These are phyloP conservation scores for Bryoglossum gracile DNA, from an alignment of 495 filamentous ascomycete species.

Conservation along the genomic window DNA sequence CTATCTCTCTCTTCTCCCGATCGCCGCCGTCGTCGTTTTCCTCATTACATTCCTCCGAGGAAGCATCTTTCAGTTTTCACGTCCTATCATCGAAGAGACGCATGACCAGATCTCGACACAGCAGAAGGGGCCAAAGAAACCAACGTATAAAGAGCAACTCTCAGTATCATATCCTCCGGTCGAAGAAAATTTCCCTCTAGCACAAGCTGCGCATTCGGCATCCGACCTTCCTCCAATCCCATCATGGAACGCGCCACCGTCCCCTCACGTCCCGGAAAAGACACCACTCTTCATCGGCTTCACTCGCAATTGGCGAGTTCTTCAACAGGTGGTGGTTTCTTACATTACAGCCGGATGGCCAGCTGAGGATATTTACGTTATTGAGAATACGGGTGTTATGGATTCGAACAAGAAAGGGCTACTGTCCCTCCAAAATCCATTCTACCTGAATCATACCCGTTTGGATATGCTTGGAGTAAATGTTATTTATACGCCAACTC, in stretches of 20 bases:
- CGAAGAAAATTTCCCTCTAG: constrained; percentile 24
- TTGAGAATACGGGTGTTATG: constrained; percentile 59
- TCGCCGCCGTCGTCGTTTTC: no score
- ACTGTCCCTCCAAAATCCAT: constrained; percentile 52
- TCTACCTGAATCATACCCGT: constrained; percentile 50
- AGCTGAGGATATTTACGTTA: constrained; percentile 48
- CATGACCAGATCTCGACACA: no score
- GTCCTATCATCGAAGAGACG: no score
- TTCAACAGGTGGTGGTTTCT: constrained; percentile 50
- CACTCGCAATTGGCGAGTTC: constrained; percentile 50
- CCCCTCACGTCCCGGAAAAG: constrained; percentile 29
- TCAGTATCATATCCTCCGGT: no score
- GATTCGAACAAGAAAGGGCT: constrained; percentile 43
- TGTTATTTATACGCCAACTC: constrained; percentile 48
- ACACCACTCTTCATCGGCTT: constrained; percentile 56
- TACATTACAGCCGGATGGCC: constrained; percentile 60
- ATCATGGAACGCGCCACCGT: constrained; percentile 34
- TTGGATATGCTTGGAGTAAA: constrained; percentile 49
- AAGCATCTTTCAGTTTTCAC: no score
- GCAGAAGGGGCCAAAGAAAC: no score
- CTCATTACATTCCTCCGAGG: no score
- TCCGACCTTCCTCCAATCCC: constrained; percentile 36
- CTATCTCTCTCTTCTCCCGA: no score
- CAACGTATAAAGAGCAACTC: no score
- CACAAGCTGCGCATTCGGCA: constrained; percentile 12